These are phyloP conservation scores for Dactylellina leptospora DNA, from an alignment of 2,329 filamentous ascomycete genomes.

Conservation along the genomic window DNA sequence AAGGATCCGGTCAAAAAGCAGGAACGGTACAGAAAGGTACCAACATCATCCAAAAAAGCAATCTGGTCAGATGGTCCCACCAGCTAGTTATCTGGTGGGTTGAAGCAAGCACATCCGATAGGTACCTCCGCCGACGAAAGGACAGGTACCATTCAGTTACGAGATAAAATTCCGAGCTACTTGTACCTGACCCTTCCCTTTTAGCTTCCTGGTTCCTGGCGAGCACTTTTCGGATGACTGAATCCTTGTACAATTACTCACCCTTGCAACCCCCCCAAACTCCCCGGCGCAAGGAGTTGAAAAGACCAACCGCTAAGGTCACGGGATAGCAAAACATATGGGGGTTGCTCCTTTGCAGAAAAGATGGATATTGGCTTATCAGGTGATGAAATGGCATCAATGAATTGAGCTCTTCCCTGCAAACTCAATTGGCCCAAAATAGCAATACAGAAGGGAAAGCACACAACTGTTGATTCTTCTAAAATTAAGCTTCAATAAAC, in stretches of 20 bases:
- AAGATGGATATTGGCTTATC: too few relatives aligned
- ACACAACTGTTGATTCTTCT: too few relatives aligned
- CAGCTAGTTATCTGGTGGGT: not conserved
- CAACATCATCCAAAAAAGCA: conserved; percentile 3
- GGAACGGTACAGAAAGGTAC: conserved; percentile 18
- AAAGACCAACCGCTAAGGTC: conserved; percentile 23
- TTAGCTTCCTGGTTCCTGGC: conserved; percentile 32
- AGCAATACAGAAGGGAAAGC: too few relatives aligned
- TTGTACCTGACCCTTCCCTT: conserved; percentile 7
- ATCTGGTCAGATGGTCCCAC: conserved; percentile 31
- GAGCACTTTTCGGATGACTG: conserved; percentile 17
- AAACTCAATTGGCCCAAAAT: too few relatives aligned
- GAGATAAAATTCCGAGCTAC: conserved; percentile 9
- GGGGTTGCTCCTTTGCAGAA: too few relatives aligned
- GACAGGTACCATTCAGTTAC: conserved; percentile 13
- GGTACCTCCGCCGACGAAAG: conserved; percentile 27
- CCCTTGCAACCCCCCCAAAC: not conserved
- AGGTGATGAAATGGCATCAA: too few relatives aligned
- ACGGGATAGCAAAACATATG: conserved; percentile 17
- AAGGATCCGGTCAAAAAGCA: conserved; percentile 16
- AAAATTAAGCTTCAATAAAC: too few relatives aligned
- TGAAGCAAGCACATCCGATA: conserved; percentile 15
- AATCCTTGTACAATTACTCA: too few relatives aligned
- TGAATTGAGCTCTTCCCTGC: too few relatives aligned
- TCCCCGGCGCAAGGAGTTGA: not conserved